Percentiles rank a stretch among this genome's conserved stretches.
These are phyloP conservation scores for Neoboletus subvelutipes DNA, from an alignment of 768 basidiomycete species.

Conservation along the genomic window DNA sequence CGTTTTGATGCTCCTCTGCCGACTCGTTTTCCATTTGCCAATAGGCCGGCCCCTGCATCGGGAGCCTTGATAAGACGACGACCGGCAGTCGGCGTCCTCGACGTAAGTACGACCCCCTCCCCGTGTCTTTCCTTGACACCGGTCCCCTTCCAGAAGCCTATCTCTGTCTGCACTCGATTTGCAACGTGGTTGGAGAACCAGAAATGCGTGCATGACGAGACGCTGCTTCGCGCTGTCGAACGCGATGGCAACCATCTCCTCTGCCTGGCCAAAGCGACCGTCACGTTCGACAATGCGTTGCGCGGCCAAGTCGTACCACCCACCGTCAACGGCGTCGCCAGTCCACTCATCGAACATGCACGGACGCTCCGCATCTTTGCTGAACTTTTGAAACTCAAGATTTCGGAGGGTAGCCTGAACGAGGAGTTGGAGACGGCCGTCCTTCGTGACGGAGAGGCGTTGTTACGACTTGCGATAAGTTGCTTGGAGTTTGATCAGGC, in stretches of 20 bases:
- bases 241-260: conserved; percentile 21
- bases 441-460: conserved; percentile 20
- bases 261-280: conserved; percentile 14
- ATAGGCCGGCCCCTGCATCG: background rate
- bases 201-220: background rate
- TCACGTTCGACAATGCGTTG: conserved; percentile 21
- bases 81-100: conserved; percentile 1
- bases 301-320: conserved; percentile 2
- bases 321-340: background rate
- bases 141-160: background rate
- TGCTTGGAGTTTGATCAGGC: conserved; percentile 23
- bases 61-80: background rate
- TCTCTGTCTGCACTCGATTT: conserved; percentile 16
- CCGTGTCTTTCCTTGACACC: background rate
- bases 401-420: conserved; percentile 7
- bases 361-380: conserved; percentile 18
- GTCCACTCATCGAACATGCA: conserved; percentile 5
- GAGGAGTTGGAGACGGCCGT: conserved; percentile 22
- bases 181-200: conserved; percentile 20
- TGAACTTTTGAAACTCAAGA: conserved; percentile 11
- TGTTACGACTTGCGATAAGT: conserved; percentile 20
- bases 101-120: conserved; percentile 4
- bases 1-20: background rate
- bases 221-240: conserved; percentile 19
- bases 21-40: background rate